phyloP scores from a whole-genome alignment of 305 asterid genomes.

The Petunia hybrid region DNA sequence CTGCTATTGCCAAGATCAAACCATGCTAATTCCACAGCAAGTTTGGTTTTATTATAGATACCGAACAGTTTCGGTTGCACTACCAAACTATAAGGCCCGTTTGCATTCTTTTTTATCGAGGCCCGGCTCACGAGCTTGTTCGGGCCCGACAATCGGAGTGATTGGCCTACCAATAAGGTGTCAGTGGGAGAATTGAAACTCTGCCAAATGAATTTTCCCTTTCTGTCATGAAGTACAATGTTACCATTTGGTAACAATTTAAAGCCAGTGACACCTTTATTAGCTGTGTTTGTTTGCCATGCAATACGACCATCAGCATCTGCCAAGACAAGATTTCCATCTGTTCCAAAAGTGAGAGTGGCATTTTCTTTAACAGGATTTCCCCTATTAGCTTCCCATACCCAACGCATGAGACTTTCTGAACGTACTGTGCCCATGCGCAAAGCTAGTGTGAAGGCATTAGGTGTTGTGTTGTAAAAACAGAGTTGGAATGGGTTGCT shows the following conservation, averaged over 20 bases:
- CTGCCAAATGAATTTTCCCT: slow-evolving; percentile 45
- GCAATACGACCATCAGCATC: slow-evolving; percentile 40
- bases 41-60: slow-evolving; percentile 37
- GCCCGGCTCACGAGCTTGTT: slow-evolving; percentile 38
- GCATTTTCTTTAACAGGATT: slow-evolving; percentile 43
- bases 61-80: slow-evolving; percentile 43
- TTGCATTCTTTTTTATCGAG: slow-evolving; percentile 30
- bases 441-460: slow-evolving; percentile 49
- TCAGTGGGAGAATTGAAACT: slow-evolving; percentile 48
- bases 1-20: neutral
- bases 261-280: slow-evolving; percentile 44
- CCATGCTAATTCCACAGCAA: slow-evolving; percentile 25
- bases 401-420: slow-evolving; percentile 44
- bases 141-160: slow-evolving; percentile 38
- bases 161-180: slow-evolving; percentile 44
- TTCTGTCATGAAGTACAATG: slow-evolving; percentile 40
- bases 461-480: slow-evolving; percentile 56
- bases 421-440: slow-evolving; percentile 48
- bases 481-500: slow-evolving; percentile 42
- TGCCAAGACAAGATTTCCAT: slow-evolving; percentile 47
- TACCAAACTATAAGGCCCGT: slow-evolving; percentile 48
- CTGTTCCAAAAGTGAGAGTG: slow-evolving; percentile 34
- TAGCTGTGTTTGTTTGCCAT: slow-evolving; percentile 52
- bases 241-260: slow-evolving; percentile 45
- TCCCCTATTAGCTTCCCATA: slow-evolving; percentile 55